These are phyloP conservation scores for Cairneyella variabilis DNA, from an alignment of 495 filamentous ascomycete species.

Conservation along the genomic window DNA sequence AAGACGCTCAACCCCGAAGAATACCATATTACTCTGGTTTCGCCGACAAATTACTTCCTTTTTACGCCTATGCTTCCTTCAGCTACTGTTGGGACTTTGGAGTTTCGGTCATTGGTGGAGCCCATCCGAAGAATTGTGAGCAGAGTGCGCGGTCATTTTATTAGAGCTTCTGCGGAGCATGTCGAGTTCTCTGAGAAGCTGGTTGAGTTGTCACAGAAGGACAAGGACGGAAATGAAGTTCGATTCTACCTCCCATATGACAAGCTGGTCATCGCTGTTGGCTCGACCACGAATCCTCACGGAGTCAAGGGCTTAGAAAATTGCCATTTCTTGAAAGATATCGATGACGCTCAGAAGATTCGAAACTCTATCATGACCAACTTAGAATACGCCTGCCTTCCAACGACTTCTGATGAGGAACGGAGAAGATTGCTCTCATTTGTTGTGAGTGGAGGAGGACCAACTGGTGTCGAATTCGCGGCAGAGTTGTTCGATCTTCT, in stretches of 20 bases:
- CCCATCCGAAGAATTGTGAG: conserved; percentile 82
- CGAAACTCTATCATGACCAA: conserved; percentile 89
- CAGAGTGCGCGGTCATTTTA: conserved; percentile 78
- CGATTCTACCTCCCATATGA: conserved; percentile 97
- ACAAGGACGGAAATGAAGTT: conserved; percentile 63
- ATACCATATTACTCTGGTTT: conserved; percentile 79
- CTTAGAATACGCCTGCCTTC: conserved; percentile 87
- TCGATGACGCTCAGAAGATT: conserved; percentile 84
- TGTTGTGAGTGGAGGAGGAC: conserved; percentile 90
- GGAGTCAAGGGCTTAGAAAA: conserved; percentile 94
- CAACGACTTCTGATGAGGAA: conserved; percentile 88
- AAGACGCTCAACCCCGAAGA: conserved; percentile 87
- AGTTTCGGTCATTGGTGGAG: conserved; percentile 85
- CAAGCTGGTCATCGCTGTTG: conserved; percentile 94
- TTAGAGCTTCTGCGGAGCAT: conserved; percentile 80
- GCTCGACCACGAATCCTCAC: conserved; percentile 89
- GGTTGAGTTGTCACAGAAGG: conserved; percentile 76
- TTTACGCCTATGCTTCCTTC: conserved; percentile 98
- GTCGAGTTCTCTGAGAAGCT: conserved; percentile 89
- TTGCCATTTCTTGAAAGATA: conserved; percentile 91
- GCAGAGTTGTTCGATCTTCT: conserved; percentile 94
- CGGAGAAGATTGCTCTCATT: conserved; percentile 85
- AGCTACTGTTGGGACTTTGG: conserved; percentile 92
- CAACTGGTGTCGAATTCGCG: conserved; percentile 96
- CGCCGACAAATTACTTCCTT: conserved; percentile 91